A percentile compares a stretch with the other conserved stretches of the same genome.
Conservation (phyloP, 345 rosid genomes). For the Aurinia saxatilis region DNA sequence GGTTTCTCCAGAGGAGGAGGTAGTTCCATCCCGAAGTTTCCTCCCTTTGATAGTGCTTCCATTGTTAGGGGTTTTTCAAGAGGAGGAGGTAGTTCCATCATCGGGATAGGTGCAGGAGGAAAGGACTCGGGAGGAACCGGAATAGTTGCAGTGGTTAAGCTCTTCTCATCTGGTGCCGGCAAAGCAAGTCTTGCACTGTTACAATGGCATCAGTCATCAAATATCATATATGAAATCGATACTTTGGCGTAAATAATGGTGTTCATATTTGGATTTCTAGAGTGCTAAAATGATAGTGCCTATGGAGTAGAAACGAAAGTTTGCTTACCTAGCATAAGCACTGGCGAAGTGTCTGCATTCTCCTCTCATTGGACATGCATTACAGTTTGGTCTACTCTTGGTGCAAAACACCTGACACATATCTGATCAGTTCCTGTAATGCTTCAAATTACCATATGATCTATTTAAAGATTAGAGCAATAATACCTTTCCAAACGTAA, state of each 20-base stretch:
- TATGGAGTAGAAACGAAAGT: constrained; percentile 2
- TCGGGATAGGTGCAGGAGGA: constrained; percentile 35
- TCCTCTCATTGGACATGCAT: constrained; percentile 96
- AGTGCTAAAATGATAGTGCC: no score
- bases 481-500: constrained; percentile 93
- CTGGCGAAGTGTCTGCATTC: constrained; percentile 98
- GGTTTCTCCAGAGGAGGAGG: constrained; percentile 33
- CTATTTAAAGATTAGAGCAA: not conserved
- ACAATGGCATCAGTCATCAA: constrained; percentile 22
- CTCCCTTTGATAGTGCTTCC: constrained; percentile 13
- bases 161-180: constrained; percentile 75
- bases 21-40: constrained; percentile 33
- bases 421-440: constrained; percentile 5
- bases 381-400: constrained; percentile 85
- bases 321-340: constrained; percentile 88
- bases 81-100: constrained; percentile 37
- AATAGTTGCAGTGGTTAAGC: constrained; percentile 37
- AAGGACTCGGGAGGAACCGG: constrained; percentile 16
- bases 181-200: constrained; percentile 86
- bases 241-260: not conserved
- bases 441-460: constrained; percentile 1
- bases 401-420: constrained; percentile 84
- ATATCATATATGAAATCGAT: constrained; percentile 11
- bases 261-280: no score
- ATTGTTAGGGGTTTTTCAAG: constrained; percentile 20